A percentile compares a stretch with the other conserved stretches of the same genome.
phyloP scores from a whole-genome alignment of 169 alveolate genomes.

The Blepharisma undulans region DNA sequence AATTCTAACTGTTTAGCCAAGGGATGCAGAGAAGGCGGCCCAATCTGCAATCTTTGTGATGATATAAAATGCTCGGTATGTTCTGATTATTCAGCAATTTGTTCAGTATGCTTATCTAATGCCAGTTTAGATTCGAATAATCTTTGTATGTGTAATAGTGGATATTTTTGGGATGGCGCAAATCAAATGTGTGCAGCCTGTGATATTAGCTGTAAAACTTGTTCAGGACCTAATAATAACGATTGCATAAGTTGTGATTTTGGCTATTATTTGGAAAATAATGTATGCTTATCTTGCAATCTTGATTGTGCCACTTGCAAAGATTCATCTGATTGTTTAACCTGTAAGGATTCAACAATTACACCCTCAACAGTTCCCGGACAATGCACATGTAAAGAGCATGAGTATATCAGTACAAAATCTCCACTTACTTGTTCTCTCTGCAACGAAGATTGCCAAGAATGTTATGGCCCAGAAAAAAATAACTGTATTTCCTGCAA shows the following conservation, averaged over 20 bases:
- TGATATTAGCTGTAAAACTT: neutral
- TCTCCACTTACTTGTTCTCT: neutral
- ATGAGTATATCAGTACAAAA: neutral
- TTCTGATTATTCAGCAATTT: neutral
- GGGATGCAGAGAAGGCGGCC: neutral
- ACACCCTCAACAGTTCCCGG: neutral
- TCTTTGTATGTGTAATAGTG: neutral
- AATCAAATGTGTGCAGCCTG: neutral
- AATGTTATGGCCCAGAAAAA: neutral
- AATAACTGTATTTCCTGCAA: neutral
- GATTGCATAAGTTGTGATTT: no score
- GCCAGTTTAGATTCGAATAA: neutral
- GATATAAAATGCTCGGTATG: neutral
- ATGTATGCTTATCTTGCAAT: neutral
- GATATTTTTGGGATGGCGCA: neutral
- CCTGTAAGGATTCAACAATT: neutral
- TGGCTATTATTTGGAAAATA: no score
- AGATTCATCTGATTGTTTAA: neutral
- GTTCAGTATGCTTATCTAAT: neutral
- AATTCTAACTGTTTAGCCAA: neutral
- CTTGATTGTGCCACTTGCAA: neutral
- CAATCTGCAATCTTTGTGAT: constrained; percentile 13
- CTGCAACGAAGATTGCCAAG: neutral
- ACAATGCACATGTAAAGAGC: no score
- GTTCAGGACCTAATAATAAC: neutral